These are phyloP conservation scores for Heliosperma pusillum DNA, from an alignment of 148 eudicot species.

Conservation along the genomic window DNA sequence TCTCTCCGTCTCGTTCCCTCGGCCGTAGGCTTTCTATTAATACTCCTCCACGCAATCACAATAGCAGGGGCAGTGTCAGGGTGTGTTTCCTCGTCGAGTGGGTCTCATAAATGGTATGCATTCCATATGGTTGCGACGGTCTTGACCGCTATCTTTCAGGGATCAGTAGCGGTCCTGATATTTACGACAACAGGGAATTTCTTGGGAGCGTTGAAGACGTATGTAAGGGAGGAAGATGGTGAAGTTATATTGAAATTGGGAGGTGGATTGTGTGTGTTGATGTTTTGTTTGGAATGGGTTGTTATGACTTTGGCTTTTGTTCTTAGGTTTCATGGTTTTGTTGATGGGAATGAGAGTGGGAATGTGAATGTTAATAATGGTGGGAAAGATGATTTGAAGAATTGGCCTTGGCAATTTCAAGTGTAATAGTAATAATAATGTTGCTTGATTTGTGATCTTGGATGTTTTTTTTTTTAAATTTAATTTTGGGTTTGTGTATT, in stretches of 20 bases:
- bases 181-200: conserved; percentile 34
- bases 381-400: conserved; percentile 29
- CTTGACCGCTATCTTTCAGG: conserved; percentile 42
- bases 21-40: conserved; percentile 23
- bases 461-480: not conserved
- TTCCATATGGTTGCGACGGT: conserved; percentile 38
- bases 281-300: conserved; percentile 44
- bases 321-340: conserved; percentile 30
- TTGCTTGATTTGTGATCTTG: not conserved
- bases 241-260: conserved; percentile 36
- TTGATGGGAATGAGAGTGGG: conserved; percentile 20
- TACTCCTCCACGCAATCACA: conserved; percentile 44
- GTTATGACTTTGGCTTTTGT: conserved; percentile 37
- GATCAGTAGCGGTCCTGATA: conserved; percentile 38
- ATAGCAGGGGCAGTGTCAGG: conserved; percentile 44
- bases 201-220: conserved; percentile 28
- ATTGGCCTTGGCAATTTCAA: conserved; percentile 29
- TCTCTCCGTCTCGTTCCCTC: conserved; percentile 37
- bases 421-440: not conserved
- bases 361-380: not conserved
- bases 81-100: conserved; percentile 27
- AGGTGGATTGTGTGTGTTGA: conserved; percentile 37
- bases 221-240: conserved; percentile 39
- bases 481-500: not conserved
- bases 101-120: conserved; percentile 34